A percentile compares a stretch with the other conserved stretches of the same genome.
Evolutionary conservation across 257 asterid genomes (phyloP).

Genomic region (Mitragyna speciosa): DNA sequence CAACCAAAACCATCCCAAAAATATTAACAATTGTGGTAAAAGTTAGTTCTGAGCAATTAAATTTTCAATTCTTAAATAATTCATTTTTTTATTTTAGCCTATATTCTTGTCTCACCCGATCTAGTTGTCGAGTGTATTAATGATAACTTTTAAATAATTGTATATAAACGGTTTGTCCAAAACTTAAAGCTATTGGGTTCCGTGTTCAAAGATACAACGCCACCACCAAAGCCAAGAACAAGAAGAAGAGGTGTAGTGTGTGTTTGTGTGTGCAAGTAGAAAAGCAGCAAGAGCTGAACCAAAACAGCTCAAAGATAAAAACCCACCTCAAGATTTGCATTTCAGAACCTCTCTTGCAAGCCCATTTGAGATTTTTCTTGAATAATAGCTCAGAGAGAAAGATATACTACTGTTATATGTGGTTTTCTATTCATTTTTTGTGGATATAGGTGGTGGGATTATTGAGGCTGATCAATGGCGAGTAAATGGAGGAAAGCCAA

Average conservation of each 20-base stretch:
- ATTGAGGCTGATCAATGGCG: constrained; percentile 42
- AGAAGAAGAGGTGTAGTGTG: background rate
- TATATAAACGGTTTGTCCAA: constrained; percentile 13
- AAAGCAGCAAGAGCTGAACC: background rate
- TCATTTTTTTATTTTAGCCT: too few species aligned
- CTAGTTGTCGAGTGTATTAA: too few species aligned
- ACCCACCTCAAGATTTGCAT: constrained; percentile 18
- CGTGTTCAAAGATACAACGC: constrained; percentile 51
- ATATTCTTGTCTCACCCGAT: too few species aligned
- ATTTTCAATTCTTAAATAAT: too few species aligned
- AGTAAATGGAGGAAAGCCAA: constrained; percentile 83
- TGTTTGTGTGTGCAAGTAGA: constrained; percentile 16
- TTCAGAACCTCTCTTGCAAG: constrained; percentile 28
- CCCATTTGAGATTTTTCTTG: background rate
- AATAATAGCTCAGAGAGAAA: background rate
- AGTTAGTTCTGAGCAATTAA: too few species aligned
- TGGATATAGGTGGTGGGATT: background rate
- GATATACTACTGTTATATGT: constrained; percentile 4
- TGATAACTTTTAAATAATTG: background rate
- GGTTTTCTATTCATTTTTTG: background rate
- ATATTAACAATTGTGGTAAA: too few species aligned
- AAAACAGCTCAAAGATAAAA: constrained; percentile 9
- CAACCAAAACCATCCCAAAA: too few species aligned
- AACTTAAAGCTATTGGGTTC: constrained; percentile 61
- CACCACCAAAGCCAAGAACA: constrained; percentile 36